A percentile compares a stretch with the other conserved stretches of the same genome.
Conservation (phyloP, 176 grass and related monocot species). For the Alopecurus myosuroides region DNA sequence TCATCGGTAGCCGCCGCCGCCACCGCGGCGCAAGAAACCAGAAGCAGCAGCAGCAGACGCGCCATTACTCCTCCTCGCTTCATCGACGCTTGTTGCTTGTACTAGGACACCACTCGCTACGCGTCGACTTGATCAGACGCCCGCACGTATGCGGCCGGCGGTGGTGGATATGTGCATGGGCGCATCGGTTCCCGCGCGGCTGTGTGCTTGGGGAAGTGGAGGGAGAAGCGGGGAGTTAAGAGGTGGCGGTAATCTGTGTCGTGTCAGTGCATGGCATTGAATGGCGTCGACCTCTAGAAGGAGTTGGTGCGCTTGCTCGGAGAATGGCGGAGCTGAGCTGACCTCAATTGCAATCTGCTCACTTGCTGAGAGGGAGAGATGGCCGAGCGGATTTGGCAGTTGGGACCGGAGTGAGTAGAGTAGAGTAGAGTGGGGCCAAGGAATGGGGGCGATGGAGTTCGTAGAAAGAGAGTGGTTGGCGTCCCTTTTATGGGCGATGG, state of each 20-base stretch:
- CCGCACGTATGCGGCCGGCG: neutral
- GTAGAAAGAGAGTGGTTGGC: slow-evolving; percentile 67
- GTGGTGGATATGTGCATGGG: slow-evolving; percentile 29
- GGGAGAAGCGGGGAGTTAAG: neutral
- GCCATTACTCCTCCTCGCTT: neutral
- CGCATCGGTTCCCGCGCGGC: slow-evolving; percentile 43
- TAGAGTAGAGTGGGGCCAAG: neutral
- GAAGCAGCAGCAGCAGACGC: neutral
- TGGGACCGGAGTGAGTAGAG: slow-evolving; percentile 47
- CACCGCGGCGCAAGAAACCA: slow-evolving; percentile 1
- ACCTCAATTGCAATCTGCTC: slow-evolving; percentile 1
- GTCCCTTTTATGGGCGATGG: slow-evolving; percentile 44
- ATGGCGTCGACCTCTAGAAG: slow-evolving; percentile 45
- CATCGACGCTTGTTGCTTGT: neutral
- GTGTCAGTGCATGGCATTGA: slow-evolving; percentile 39
- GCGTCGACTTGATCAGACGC: neutral
- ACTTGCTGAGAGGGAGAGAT: slow-evolving; percentile 10
- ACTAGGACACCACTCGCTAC: neutral
- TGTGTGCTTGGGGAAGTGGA: slow-evolving; percentile 24
- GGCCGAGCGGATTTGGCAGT: slow-evolving; percentile 38
- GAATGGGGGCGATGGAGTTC: slow-evolving; percentile 13
- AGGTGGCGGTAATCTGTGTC: slow-evolving; percentile 19
- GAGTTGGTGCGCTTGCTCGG: slow-evolving; percentile 38
- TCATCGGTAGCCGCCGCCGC: neutral
- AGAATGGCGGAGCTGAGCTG: slow-evolving; percentile 36